phyloP scores from a whole-genome alignment of 768 basidiomycete species.

The Hortiboletus flavorubellus region DNA sequence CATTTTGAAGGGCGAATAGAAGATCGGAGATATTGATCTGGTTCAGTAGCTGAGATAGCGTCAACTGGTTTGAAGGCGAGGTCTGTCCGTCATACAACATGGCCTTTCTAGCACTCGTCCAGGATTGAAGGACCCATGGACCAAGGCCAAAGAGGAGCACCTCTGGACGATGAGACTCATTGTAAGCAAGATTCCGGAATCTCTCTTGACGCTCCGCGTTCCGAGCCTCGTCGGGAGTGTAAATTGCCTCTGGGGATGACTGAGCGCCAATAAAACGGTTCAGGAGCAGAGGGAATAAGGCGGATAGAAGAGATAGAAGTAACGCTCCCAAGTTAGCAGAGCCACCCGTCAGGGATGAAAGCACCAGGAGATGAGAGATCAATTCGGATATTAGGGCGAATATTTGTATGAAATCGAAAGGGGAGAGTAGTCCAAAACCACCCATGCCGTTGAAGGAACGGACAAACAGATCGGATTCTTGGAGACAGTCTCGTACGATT shows the following conservation, averaged over 20 bases:
- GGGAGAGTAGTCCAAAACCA: slow-evolving; percentile 76
- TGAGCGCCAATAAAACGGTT: slow-evolving; percentile 45
- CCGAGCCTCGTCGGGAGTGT: slow-evolving; percentile 55
- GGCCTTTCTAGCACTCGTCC: slow-evolving; percentile 62
- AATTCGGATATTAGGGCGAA: slow-evolving; percentile 70
- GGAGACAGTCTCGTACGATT: slow-evolving; percentile 69
- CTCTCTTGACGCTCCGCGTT: slow-evolving; percentile 70
- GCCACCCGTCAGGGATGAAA: slow-evolving; percentile 58
- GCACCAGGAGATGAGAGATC: slow-evolving; percentile 64
- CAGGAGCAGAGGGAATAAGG: slow-evolving; percentile 56
- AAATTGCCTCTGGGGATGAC: slow-evolving; percentile 41
- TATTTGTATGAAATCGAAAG: slow-evolving; percentile 74
- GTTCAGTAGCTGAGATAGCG: slow-evolving; percentile 45
- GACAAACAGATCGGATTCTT: slow-evolving; percentile 82
- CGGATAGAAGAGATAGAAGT: slow-evolving; percentile 58
- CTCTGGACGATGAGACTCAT: slow-evolving; percentile 75
- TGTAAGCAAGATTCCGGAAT: slow-evolving; percentile 72
- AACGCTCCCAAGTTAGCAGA: slow-evolving; percentile 54
- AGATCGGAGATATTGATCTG: slow-evolving; percentile 64
- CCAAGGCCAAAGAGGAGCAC: slow-evolving; percentile 78
- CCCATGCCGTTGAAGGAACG: slow-evolving; percentile 73
- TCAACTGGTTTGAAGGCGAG: slow-evolving; percentile 35
- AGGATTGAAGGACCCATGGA: slow-evolving; percentile 79
- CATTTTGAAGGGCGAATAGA: slow-evolving; percentile 66
- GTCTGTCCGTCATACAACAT: slow-evolving; percentile 55